Evolutionary conservation across 2,329 filamentous ascomycete species (phyloP), one percentile per base, ranked within the genome.

Genomic region (Stenocarpella maydis): DNA sequence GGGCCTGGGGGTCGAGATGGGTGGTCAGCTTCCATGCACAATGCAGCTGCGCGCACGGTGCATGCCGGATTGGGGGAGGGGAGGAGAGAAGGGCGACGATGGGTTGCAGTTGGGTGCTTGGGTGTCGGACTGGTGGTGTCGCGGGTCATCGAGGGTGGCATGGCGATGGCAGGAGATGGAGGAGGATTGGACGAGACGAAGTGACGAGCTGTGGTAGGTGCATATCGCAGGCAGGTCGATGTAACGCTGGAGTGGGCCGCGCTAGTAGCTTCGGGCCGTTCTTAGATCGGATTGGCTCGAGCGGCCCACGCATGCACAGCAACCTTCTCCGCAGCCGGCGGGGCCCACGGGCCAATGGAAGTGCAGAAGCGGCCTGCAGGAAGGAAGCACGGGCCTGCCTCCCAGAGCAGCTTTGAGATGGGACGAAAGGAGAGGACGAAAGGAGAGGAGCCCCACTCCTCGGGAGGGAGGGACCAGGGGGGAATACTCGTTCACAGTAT

Each of bases 231-330:
- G 15, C 58, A 58, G 52, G 31, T 67, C 52, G 65, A 67, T 67
- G 65, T 67, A 54, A 67, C 52, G 52, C 52, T 58, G 58, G 26
- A 24, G 65, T 67, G 65, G 65, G 65, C 31, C 43, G 39, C 65
- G 43, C 65, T 67, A 67, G 39, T 26, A 67, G 65, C 65, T 67
- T 67, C 65, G 65, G 65, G 65, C 65, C 65, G 65, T 67, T 67
- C 65, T 67, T 55, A 67, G 65, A 67, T 67, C 65, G 65, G 65
- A 67, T 67, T 67, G 65, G 65, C 65, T 67, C 65, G 65, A 60
- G 65, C 65, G 65, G 65, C 52, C 58, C 65, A 55, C 28, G 65
- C 52, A 53, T 54, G 65, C 52, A 58, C 65, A 49, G 45, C 52
- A 50, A 49, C 52, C 65, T 67, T 45, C 65, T 67, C 52, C 65